Evolutionary conservation across 176 grass and related monocot species (phyloP).

Genomic region (Chloris gayana): DNA sequence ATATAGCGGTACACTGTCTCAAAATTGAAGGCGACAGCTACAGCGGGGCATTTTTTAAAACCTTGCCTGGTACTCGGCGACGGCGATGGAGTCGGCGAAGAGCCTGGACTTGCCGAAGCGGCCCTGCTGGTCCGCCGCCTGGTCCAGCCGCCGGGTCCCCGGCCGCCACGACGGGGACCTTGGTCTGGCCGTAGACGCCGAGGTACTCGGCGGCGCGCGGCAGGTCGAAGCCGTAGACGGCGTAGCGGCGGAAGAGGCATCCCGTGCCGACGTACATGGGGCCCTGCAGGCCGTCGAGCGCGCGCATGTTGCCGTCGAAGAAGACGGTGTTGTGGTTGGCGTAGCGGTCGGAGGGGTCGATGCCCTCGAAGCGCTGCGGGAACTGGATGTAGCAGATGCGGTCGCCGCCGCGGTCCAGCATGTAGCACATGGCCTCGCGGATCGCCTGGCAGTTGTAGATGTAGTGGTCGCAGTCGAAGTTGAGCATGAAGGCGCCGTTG

Average conservation of each 20-base stretch:
- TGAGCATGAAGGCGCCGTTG: slow-evolving; percentile 92
- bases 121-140: too few relatives aligned
- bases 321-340: slow-evolving; percentile 99
- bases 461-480: slow-evolving; percentile 99
- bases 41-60: too few relatives aligned
- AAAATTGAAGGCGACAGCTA: too few relatives aligned
- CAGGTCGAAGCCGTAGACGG: slow-evolving; percentile 69
- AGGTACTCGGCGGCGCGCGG: slow-evolving; percentile 58
- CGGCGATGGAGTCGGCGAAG: slow-evolving; percentile 68
- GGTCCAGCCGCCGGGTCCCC: too few relatives aligned
- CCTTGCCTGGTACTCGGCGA: slow-evolving; percentile 91
- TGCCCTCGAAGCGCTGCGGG: slow-evolving; percentile 89
- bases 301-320: slow-evolving; percentile 87
- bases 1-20: too few relatives aligned
- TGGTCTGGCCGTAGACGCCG: slow-evolving; percentile 44
- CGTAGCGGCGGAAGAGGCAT: slow-evolving; percentile 73
- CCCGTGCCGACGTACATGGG: slow-evolving; percentile 85
- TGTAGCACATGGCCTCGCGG: slow-evolving; percentile 90
- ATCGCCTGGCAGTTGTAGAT: slow-evolving; percentile 82
- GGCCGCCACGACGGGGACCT: slow-evolving; percentile 20
- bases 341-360: slow-evolving; percentile 91
- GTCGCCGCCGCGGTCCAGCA: slow-evolving; percentile 90
- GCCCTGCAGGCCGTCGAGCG: slow-evolving; percentile 73
- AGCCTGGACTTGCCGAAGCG: slow-evolving; percentile 71
- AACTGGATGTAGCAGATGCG: slow-evolving; percentile 92